Percentiles rank a stretch among this genome's conserved stretches.
phyloP scores from a whole-genome alignment of 1,139 yeast genomes.

The Saccharomyces hybrid region DNA sequence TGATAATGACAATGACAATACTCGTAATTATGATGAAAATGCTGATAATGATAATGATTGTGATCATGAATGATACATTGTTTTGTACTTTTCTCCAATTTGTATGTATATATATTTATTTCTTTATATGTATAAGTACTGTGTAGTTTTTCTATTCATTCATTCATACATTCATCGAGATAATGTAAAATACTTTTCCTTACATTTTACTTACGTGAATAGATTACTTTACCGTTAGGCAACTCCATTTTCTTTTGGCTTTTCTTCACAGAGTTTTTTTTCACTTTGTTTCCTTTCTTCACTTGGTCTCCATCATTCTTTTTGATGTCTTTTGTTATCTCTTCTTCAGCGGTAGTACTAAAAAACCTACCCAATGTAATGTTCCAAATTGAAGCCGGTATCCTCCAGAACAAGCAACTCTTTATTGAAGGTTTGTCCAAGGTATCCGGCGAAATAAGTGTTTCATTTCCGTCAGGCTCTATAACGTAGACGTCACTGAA shows the following conservation, averaged over 20 bases:
- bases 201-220: slow-evolving; percentile 36
- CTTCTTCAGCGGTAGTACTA: background rate
- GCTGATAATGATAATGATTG: background rate
- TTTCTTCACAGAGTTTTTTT: slow-evolving; percentile 33
- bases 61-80: background rate
- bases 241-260: slow-evolving; percentile 42
- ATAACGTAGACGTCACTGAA: slow-evolving; percentile 66
- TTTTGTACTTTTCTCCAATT: slow-evolving; percentile 6
- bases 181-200: background rate
- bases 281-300: background rate
- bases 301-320: slow-evolving; percentile 3
- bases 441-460: slow-evolving; percentile 29
- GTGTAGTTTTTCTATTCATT: slow-evolving; percentile 1
- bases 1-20: slow-evolving; percentile 14
- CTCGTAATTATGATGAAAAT: slow-evolving; percentile 12
- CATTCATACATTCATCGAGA: background rate
- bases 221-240: slow-evolving; percentile 56
- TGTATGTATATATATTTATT: slow-evolving; percentile 5
- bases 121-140: background rate
- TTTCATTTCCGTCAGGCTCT: slow-evolving; percentile 42
- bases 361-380: slow-evolving; percentile 6
- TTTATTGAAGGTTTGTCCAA: slow-evolving; percentile 40
- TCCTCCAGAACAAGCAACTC: slow-evolving; percentile 47
- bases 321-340: background rate
- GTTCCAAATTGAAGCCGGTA: slow-evolving; percentile 41